These are phyloP conservation scores for Eutrema heterophyllum DNA, from an alignment of 345 rosid genomes.

Conservation along the genomic window DNA sequence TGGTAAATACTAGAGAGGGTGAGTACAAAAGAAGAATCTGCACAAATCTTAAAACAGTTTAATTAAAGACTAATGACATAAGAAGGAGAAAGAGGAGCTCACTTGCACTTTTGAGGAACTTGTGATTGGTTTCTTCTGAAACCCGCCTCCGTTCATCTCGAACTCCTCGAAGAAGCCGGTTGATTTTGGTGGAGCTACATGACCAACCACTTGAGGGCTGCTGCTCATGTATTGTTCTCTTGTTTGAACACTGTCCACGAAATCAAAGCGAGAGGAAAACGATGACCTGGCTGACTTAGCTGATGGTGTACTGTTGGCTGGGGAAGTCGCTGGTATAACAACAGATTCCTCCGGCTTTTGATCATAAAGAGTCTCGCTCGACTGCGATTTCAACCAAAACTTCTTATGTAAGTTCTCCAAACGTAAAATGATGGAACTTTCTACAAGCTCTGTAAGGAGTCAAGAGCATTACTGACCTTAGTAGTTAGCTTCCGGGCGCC, in stretches of 20 bases:
- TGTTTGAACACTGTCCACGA: conserved; percentile 57
- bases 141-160: conserved; percentile 70
- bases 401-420: not conserved
- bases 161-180: conserved; percentile 75
- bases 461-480: conserved; percentile 43
- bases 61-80: not conserved
- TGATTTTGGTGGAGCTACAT: conserved; percentile 91
- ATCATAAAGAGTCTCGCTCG: conserved; percentile 82
- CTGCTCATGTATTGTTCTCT: conserved; percentile 46
- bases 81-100: conserved; percentile 7
- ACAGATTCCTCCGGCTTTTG: conserved; percentile 87
- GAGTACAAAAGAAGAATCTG: not conserved
- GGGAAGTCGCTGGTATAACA: conserved; percentile 34
- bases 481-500: conserved; percentile 84
- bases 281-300: conserved; percentile 51
- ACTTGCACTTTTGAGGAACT: conserved; percentile 67
- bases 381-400: conserved; percentile 36
- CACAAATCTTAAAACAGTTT: not conserved
- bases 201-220: conserved; percentile 60
- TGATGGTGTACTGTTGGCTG: conserved; percentile 39
- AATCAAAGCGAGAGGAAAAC: conserved; percentile 82
- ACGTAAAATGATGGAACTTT: not conserved
- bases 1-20: conserved; percentile 7
- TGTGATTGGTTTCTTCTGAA: conserved; percentile 55
- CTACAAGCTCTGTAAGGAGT: not conserved